These are phyloP conservation scores for Arthrinium phaeospermum DNA, from an alignment of 2,329 filamentous ascomycete genomes.

Conservation along the genomic window DNA sequence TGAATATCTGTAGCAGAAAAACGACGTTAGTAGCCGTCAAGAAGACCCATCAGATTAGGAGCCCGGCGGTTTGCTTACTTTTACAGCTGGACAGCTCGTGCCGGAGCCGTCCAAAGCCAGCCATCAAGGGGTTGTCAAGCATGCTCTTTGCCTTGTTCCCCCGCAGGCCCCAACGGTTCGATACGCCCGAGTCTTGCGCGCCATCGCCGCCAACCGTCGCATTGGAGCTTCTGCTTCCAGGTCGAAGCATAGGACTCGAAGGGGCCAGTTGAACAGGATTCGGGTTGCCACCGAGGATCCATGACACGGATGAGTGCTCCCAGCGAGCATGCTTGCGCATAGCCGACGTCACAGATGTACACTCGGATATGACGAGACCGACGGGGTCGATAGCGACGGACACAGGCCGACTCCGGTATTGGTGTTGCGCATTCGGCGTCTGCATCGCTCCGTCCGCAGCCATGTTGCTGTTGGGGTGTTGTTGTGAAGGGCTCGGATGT, in stretches of 20 bases:
- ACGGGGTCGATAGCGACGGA: conserved; percentile 89
- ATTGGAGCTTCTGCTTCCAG: conserved; percentile 48
- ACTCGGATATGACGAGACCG: conserved; percentile 95
- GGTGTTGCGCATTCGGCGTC: conserved; percentile 53
- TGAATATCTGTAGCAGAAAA: conserved; percentile 70
- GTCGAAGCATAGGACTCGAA: conserved; percentile 48
- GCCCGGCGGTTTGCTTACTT: conserved; percentile 53
- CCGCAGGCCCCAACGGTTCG: conserved; percentile 89
- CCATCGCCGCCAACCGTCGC: conserved; percentile 45
- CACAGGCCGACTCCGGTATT: conserved; percentile 65
- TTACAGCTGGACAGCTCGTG: conserved; percentile 86
- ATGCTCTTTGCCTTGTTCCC: conserved; percentile 97
- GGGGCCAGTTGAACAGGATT: conserved; percentile 61
- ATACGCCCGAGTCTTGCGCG: conserved; percentile 62
- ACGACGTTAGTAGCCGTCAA: neutral
- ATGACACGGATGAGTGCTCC: conserved; percentile 93
- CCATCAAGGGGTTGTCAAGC: conserved; percentile 96
- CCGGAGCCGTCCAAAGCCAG: conserved; percentile 88
- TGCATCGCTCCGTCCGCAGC: conserved; percentile 27
- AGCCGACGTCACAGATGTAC: conserved; percentile 95
- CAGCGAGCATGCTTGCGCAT: conserved; percentile 98
- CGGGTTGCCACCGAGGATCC: conserved; percentile 83
- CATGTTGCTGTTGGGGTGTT: conserved; percentile 28
- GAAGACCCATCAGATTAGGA: neutral
- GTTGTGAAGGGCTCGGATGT: conserved; percentile 31